Evolutionary conservation across 441 rosid species (phyloP).

Genomic region (Eruca vesicaria): DNA sequence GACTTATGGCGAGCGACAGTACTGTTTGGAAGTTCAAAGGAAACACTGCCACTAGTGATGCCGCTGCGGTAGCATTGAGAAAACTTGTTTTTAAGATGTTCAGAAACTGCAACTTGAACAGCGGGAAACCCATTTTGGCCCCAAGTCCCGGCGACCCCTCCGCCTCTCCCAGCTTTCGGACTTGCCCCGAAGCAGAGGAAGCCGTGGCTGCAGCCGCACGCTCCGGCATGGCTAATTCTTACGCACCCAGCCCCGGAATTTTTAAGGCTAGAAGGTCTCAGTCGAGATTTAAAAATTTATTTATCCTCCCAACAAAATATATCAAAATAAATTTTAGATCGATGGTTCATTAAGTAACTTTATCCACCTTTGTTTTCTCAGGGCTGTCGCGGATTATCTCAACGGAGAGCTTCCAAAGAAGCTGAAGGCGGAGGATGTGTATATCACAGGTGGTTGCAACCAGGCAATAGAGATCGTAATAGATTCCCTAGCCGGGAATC

Average conservation of each 20-base stretch:
- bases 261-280: conserved; percentile 53
- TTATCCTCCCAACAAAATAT: neutral
- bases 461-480: conserved; percentile 42
- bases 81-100: conserved; percentile 27
- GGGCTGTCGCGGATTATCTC: conserved; percentile 51
- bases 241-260: conserved; percentile 41
- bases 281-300: neutral
- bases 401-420: conserved; percentile 41
- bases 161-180: conserved; percentile 47
- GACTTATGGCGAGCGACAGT: conserved; percentile 18
- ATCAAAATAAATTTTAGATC: neutral
- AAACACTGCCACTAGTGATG: conserved; percentile 17
- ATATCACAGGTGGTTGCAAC: conserved; percentile 42
- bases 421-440: conserved; percentile 46
- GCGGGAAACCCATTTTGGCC: conserved; percentile 32
- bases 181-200: conserved; percentile 46
- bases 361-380: neutral
- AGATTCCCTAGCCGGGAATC: conserved; percentile 34
- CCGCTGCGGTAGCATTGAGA: conserved; percentile 28
- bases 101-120: conserved; percentile 23
- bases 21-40: conserved; percentile 25
- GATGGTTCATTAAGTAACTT: neutral
- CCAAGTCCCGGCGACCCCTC: conserved; percentile 69
- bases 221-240: conserved; percentile 50
- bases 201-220: conserved; percentile 47